These are phyloP conservation scores for Xylaria venustula DNA, from an alignment of 495 filamentous ascomycete genomes.

Conservation along the genomic window DNA sequence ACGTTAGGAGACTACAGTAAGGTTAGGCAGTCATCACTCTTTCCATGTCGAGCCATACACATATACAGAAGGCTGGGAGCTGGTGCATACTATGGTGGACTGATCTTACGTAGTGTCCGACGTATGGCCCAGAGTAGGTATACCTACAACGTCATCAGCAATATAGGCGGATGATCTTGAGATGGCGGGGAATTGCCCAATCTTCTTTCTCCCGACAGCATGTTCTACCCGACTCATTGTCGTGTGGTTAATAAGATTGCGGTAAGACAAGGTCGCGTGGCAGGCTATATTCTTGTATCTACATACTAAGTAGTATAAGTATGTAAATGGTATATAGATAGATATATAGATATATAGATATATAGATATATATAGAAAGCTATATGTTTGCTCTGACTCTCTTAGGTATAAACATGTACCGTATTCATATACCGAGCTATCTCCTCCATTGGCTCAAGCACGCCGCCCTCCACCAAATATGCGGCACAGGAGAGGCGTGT, in stretches of 20 bases:
- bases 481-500: neutral
- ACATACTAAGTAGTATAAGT: neutral
- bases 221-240: constrained; percentile 2
- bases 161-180: neutral
- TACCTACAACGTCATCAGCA: neutral
- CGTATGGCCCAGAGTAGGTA: too few species aligned
- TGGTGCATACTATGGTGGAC: neutral
- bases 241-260: neutral
- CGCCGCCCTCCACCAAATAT: neutral
- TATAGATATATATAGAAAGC: too few species aligned
- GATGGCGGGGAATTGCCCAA: constrained; percentile 1
- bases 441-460: neutral
- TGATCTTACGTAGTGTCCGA: neutral
- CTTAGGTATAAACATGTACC: neutral
- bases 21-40: too few species aligned
- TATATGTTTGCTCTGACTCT: too few species aligned
- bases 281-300: constrained; percentile 5
- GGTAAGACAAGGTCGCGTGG: constrained; percentile 3
- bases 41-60: too few species aligned
- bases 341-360: neutral
- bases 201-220: neutral
- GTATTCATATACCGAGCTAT: neutral
- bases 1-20: too few species aligned
- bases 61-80: too few species aligned
- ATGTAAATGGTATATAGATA: neutral